Base-by-base conservation (phyloP, 2,329 filamentous ascomycete species). In the Microcera coccophila region DNA sequence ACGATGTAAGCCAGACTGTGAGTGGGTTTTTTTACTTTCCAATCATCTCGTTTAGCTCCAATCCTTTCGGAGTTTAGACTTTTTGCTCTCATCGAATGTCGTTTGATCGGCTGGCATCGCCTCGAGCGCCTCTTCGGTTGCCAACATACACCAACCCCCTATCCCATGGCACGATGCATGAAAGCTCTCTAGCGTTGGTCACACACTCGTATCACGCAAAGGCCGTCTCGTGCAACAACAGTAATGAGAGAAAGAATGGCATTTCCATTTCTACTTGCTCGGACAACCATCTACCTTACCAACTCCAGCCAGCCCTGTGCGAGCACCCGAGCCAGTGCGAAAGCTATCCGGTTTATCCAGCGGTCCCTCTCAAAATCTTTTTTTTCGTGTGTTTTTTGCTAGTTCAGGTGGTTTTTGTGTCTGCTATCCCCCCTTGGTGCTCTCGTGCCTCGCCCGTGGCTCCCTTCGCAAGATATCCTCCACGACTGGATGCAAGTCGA, bases 351-450 rank as follows among this genome's bases (percentile, higher is more conserved):
- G 51, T 42, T 36, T 37, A 49, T 50, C 50, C 43, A 58, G 45
- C 40, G 52, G 50, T 48, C 56, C 50, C 50, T 57, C 56, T 39
- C 58, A 52, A 53, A 49, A 39, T 42, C 43, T 34, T 52, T 53
- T 52, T 45, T 55, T 54, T 54, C 48, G 44, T 43, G 54, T 57
- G 46, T 60, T 52, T 58, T 58, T 58, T 50, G 40, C 38, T 20
- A 46, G 48, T 54, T 42, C 31, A 52, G 16, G 14, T 48, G 49
- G 41, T 47, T 48, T 36, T 53, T 42, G 44, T 47, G 46, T 38
- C n/a, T 33, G 41, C 44, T 48, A 41, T 41, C 42, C 45, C 38
- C 43, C 41, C 33, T n/a, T n/a, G 44, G 40, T 45, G 47, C 38
- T 45, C 36, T 20, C 39, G 33, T 37, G 37, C 36, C 40, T 44